Conservation (phyloP, 148 eudicot genomes). For the Camellia sinensis region DNA sequence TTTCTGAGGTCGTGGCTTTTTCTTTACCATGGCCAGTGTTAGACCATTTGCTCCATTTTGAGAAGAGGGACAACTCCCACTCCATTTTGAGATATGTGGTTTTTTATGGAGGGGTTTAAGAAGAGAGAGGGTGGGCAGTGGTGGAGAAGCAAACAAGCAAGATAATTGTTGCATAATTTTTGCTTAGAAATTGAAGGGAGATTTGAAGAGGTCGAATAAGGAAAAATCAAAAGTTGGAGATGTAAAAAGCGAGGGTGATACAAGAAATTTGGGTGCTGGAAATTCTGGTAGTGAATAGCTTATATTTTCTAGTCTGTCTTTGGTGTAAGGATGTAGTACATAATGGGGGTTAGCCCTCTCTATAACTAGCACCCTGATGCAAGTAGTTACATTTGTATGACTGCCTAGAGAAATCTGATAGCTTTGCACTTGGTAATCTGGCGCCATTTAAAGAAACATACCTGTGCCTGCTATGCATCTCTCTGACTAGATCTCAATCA, state of each 20-base stretch:
- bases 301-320: background rate
- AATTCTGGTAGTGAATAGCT: background rate
- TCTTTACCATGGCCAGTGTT: background rate
- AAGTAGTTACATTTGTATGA: background rate
- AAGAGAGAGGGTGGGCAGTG: background rate
- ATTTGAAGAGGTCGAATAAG: background rate
- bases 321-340: background rate
- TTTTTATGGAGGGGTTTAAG: background rate
- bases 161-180: background rate
- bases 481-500: background rate
- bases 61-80: background rate
- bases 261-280: background rate
- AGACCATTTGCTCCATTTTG: background rate
- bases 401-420: background rate
- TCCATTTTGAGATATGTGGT: background rate
- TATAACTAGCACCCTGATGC: background rate
- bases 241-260: background rate
- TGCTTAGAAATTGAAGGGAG: background rate
- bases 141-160: background rate
- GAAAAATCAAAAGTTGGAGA: background rate
- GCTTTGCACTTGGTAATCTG: background rate
- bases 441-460: background rate
- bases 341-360: background rate
- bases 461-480: background rate
- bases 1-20: background rate